Base-by-base conservation (phyloP, 345 rosid genomes). In the Arabidopsis arenosa region DNA sequence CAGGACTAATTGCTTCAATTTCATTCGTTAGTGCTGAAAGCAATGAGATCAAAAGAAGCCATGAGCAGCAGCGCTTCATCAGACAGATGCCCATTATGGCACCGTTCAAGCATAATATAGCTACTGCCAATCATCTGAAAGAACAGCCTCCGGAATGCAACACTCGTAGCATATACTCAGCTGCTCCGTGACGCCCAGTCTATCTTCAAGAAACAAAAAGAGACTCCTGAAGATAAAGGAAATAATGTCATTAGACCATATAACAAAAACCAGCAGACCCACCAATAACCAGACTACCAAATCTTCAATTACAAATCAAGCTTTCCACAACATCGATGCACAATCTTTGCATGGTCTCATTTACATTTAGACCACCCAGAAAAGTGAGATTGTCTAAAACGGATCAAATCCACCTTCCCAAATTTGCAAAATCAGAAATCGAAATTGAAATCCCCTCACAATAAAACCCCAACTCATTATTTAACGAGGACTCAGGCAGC, bases 11-110 rank as follows among this genome's bases (percentile, higher is more conserved):
- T 54, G 98, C 96, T 69, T 76, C 70, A 75, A 36, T 78, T 66
- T 78, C 63, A 75, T 54, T 77, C 14, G 79, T 32, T 14, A 77
- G 78, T 74, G 79, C 72, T 74, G 53, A 84, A 59, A 86, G 79
- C 72, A 87, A 70, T 11, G 88, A 82, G 73, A 81, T 53, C 73
- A 74, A 82, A 75, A 89, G 82, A 82, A 86, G 85, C 86, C 87
- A 85, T 61, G 76, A 78, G 77, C 79, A 63, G 78, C 6, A 85
- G 75, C 63, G 67, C 68, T 80, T 86, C 83, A 75, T 71, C 59
- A 56, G 80, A 88, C 66, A 80, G 81, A 84, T 77, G 86, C 88
- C 90, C 99, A 92, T 94, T 40, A 65, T 80, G 86, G 95, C 85
- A 85, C 84, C 82, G 80, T 70, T 79, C 82, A 86, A 80, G 90